Evolutionary conservation across 805 yeast species (phyloP).

Genomic region (Torulaspora franciscae): DNA sequence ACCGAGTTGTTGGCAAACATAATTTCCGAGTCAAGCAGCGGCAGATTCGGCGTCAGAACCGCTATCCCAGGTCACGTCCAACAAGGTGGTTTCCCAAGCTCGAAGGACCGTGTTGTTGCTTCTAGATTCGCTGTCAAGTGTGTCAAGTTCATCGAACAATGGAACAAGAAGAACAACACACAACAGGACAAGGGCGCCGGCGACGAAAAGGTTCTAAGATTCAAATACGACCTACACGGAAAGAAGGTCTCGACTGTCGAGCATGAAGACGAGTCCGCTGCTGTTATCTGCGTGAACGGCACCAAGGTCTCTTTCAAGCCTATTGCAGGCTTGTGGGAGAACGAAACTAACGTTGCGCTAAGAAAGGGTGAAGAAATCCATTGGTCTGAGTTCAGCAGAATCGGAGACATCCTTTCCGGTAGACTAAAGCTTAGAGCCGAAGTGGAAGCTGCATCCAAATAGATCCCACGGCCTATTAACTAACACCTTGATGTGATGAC

Average conservation of each 20-base stretch:
- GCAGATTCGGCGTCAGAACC: constrained; percentile 81
- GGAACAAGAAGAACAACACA: constrained; percentile 37
- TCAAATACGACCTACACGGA: constrained; percentile 46
- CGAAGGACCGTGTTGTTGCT: constrained; percentile 88
- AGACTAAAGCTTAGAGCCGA: constrained; percentile 49
- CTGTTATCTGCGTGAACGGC: constrained; percentile 69
- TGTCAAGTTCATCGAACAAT: constrained; percentile 77
- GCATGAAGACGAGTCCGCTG: constrained; percentile 43
- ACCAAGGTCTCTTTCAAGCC: constrained; percentile 55
- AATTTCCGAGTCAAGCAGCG: constrained; percentile 70
- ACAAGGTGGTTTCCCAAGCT: constrained; percentile 94
- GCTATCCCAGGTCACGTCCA: constrained; percentile 98
- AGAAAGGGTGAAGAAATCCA: constrained; percentile 67
- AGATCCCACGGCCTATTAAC: not conserved
- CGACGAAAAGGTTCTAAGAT: constrained; percentile 45
- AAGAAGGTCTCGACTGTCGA: constrained; percentile 43
- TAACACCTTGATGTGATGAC: constrained; percentile 13
- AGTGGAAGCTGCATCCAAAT: constrained; percentile 24
- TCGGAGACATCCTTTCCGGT: constrained; percentile 70
- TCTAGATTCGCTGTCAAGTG: constrained; percentile 87
- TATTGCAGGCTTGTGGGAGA: constrained; percentile 51
- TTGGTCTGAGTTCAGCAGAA: constrained; percentile 57
- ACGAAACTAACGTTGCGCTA: constrained; percentile 53
- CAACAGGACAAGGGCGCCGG: constrained; percentile 33
- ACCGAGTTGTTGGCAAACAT: constrained; percentile 81